Evolutionary conservation across 225 moss, liverwort and hornwort species (phyloP).

Genomic region (Polytrichum formosum): DNA sequence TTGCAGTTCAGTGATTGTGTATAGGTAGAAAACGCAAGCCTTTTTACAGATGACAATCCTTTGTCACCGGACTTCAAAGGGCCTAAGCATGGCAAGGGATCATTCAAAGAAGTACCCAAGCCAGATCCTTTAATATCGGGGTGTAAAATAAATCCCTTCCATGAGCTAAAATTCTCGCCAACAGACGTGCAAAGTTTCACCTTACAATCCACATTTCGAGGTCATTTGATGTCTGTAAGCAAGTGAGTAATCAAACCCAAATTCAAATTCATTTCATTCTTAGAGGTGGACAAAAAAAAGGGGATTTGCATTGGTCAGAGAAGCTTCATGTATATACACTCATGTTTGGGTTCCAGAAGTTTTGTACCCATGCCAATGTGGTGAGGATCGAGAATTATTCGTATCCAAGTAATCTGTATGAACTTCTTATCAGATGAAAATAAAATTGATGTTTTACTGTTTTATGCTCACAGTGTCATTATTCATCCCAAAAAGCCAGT

Average conservation of each 20-base stretch:
- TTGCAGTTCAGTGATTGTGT: not conserved
- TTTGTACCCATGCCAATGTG: no score
- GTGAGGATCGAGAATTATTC: no score
- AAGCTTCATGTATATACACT: no score
- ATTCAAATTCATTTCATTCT: no score
- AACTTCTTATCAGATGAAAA: no score
- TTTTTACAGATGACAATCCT: slow-evolving; percentile 59
- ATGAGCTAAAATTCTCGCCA: slow-evolving; percentile 38
- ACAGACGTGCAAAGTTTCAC: slow-evolving; percentile 64
- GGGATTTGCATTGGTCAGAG: no score
- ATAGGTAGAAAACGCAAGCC: slow-evolving; percentile 38
- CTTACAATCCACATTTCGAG: slow-evolving; percentile 67
- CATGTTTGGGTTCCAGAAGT: no score
- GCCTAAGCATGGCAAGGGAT: slow-evolving; percentile 39
- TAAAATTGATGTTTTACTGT: no score
- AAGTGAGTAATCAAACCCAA: slow-evolving; percentile 48
- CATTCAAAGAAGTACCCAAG: slow-evolving; percentile 58
- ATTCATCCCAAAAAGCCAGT: slow-evolving; percentile 91
- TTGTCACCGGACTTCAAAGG: slow-evolving; percentile 50
- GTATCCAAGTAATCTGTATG: no score
- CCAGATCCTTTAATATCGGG: slow-evolving; percentile 72
- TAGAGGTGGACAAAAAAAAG: no score
- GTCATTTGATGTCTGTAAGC: slow-evolving; percentile 78
- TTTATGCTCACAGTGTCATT: slow-evolving; percentile 50
- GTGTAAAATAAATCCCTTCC: slow-evolving; percentile 59